Base-by-base conservation (phyloP, 2,329 filamentous ascomycete genomes). In the Plenodomus lindquistii region DNA sequence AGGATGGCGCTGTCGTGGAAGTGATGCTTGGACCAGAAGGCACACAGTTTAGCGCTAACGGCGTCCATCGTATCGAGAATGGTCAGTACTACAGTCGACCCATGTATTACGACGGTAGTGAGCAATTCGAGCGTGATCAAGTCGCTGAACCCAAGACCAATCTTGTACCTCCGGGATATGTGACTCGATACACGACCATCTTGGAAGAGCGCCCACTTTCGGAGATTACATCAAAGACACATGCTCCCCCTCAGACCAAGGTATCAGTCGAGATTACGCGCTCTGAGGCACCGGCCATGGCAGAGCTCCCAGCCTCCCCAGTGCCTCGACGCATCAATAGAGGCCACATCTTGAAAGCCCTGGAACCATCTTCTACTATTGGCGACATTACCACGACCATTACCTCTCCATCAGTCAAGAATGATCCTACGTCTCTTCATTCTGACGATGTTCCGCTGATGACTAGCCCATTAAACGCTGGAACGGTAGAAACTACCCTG, bases 181-280 rank as follows among this genome's bases (percentile, higher is more conserved):
- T 75, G 10, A 68, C 73, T 46, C 70, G 66, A n/a, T 72, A 75
- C 52, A 74, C 70, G 48, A 72, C 69, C 5, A 72, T 76, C 49
- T 60, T 77, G 10, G 74, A 77, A 60, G 75, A 70, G 39, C 54
- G 46, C 34, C 52, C 40, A 38, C 55, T 46, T n/a, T 19, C 37
- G 35, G 55, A 56, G 21, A 45, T 44, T 19, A 37, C 39, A 36
- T 29, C 45, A 20, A 56, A 48, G 39, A 52, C 42, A 55, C 37
- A 37, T 37, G 49, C 22, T 46, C 34, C 37, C 21, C 31, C 27
- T 21, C 45, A 18, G 36, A 48, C n/a, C 34, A 42, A 41, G 36
- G 37, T 40, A 37, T 55, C 31, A n/a, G 47, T 45, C 21, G 57
- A 54, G 20, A 31, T 46, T 35, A 35, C 40, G 19, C 35, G 44